Percentiles rank a stretch among this genome's conserved stretches.
phyloP scores from a whole-genome alignment of 768 basidiomycete genomes.

The Galerina sulciceps region DNA sequence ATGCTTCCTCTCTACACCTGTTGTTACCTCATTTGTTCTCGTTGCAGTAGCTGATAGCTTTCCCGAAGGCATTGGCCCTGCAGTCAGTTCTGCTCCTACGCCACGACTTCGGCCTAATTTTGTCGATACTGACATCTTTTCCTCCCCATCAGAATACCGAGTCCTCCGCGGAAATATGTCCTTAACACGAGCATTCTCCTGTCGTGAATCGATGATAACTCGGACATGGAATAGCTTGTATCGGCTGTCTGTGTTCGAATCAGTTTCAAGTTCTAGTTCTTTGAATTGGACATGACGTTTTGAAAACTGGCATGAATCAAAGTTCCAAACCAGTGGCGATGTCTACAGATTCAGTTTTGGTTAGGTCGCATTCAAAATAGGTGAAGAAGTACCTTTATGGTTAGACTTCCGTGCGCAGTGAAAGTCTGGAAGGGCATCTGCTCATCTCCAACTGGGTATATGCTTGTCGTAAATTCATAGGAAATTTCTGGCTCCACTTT shows the following conservation, averaged over 20 bases:
- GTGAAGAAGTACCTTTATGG: too few species aligned
- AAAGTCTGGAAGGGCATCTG: too few species aligned
- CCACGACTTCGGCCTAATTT: neutral
- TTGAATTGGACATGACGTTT: neutral
- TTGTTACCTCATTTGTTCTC: too few species aligned
- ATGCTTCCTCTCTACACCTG: neutral
- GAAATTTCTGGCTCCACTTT: too few species aligned
- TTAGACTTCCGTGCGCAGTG: too few species aligned
- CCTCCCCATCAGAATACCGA: neutral
- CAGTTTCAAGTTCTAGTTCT: neutral
- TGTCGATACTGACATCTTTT: neutral
- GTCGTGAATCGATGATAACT: neutral
- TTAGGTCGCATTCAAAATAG: too few species aligned
- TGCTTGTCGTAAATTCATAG: too few species aligned
- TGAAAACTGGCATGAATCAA: too few species aligned
- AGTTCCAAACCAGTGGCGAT: too few species aligned
- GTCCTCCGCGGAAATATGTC: neutral
- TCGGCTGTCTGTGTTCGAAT: neutral
- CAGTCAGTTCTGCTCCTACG: neutral
- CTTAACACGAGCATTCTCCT: neutral
- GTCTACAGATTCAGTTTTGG: too few species aligned
- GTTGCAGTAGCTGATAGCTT: neutral
- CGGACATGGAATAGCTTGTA: neutral
- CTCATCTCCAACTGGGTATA: too few species aligned
- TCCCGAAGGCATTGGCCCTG: neutral